phyloP scores from a whole-genome alignment of 768 basidiomycete genomes.

The Hericium erinaceus region DNA sequence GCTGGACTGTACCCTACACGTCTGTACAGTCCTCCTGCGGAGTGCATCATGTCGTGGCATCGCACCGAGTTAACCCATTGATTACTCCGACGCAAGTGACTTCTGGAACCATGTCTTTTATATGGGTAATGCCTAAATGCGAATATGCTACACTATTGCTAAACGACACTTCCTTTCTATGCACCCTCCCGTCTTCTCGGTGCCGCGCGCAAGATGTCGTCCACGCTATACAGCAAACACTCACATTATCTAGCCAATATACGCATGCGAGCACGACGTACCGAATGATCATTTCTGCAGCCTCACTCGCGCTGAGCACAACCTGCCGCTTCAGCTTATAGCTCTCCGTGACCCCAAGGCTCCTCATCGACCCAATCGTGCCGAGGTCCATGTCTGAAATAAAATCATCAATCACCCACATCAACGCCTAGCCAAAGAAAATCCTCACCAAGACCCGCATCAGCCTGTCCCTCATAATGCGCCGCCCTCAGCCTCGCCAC shows the following conservation, averaged over 20 bases:
- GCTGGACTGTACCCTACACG: no score
- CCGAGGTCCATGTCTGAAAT: slow-evolving; percentile 80
- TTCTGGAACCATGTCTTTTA: no score
- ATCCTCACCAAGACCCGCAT: slow-evolving; percentile 79
- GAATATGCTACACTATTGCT: not conserved
- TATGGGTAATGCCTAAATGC: no score
- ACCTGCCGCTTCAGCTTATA: slow-evolving; percentile 97
- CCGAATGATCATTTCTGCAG: slow-evolving; percentile 98
- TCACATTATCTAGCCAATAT: not conserved
- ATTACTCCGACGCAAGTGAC: no score
- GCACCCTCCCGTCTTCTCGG: slow-evolving; percentile 82
- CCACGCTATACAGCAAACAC: slow-evolving; percentile 46
- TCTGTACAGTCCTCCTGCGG: no score
- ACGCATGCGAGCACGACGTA: slow-evolving; percentile 24
- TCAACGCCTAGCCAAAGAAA: not conserved
- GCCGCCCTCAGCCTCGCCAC: slow-evolving; percentile 85
- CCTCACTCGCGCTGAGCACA: slow-evolving; percentile 88
- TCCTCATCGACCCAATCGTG: slow-evolving; percentile 76
- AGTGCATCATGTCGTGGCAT: no score
- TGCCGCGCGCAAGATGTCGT: slow-evolving; percentile 82
- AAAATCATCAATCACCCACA: not conserved
- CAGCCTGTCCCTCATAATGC: slow-evolving; percentile 81
- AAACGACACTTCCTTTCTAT: slow-evolving; percentile 23
- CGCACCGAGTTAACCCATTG: no score
- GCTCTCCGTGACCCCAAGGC: slow-evolving; percentile 88